Percentiles rank a stretch among this genome's conserved stretches.
Conservation (phyloP, 371 early-diverging fungal genomes). For the Mortierella sp. region DNA sequence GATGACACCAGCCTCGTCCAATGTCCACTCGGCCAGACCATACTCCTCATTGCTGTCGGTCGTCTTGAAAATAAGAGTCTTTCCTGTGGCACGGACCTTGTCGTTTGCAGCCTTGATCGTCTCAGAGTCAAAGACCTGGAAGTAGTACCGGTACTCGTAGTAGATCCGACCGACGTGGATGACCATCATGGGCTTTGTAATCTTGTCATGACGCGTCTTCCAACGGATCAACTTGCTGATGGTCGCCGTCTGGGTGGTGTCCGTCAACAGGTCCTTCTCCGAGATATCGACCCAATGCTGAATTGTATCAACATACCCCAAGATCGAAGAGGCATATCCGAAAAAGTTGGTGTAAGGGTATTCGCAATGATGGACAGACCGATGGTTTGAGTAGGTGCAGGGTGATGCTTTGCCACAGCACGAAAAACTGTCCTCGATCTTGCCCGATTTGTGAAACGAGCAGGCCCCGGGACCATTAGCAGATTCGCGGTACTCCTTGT, state of each 20-base stretch:
- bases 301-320: constrained; percentile 53
- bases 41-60: constrained; percentile 26
- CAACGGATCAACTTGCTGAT: constrained; percentile 54
- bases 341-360: constrained; percentile 60
- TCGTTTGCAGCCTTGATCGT: constrained; percentile 34
- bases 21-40: constrained; percentile 56
- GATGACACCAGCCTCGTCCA: constrained; percentile 38
- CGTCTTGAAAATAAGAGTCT: constrained; percentile 31
- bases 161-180: constrained; percentile 52
- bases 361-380: constrained; percentile 59
- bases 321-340: constrained; percentile 47
- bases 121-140: constrained; percentile 43
- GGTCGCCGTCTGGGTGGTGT: constrained; percentile 26
- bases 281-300: constrained; percentile 33
- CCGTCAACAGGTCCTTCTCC: constrained; percentile 41
- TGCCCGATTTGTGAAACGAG: constrained; percentile 55
- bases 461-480: constrained; percentile 62
- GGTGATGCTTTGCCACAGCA: constrained; percentile 60
- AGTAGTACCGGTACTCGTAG: constrained; percentile 38
- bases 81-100: constrained; percentile 11
- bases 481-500: constrained; percentile 57
- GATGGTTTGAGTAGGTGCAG: constrained; percentile 58
- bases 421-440: constrained; percentile 30
- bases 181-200: constrained; percentile 48
- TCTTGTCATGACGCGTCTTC: constrained; percentile 23